Evolutionary conservation across 2,329 filamentous ascomycete species (phyloP).

Genomic region (Plectosphaerella sp.): DNA sequence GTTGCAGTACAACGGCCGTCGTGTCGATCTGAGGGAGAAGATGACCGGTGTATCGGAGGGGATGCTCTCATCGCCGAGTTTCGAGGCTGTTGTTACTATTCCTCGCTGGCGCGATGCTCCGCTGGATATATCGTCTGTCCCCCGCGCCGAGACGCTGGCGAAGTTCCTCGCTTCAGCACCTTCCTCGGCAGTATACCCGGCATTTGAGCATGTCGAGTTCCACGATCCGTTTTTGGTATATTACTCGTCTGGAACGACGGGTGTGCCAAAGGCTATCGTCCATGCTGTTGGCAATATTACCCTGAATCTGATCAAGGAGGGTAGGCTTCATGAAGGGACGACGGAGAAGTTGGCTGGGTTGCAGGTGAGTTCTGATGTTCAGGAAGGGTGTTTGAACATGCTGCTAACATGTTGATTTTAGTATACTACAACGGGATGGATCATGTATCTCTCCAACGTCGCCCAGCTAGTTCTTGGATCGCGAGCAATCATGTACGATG

Average conservation of each 20-base stretch:
- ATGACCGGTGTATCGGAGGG: conserved; percentile 63
- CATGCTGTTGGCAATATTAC: conserved; percentile 67
- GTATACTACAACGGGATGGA: conserved; percentile 74
- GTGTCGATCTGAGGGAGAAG: conserved; percentile 66
- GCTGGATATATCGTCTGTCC: conserved; percentile 52
- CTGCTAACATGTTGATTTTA: conserved; percentile 21
- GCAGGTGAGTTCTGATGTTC: background rate
- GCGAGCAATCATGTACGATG: conserved; percentile 71
- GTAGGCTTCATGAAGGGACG: conserved; percentile 40
- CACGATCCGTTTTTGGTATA: conserved; percentile 73
- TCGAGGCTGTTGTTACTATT: conserved; percentile 61
- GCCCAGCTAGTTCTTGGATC: conserved; percentile 55
- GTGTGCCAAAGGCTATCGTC: conserved; percentile 80
- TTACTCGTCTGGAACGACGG: conserved; percentile 79
- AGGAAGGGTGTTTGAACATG: no score
- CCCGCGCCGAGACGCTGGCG: conserved; percentile 38
- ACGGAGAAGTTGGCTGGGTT: conserved; percentile 35
- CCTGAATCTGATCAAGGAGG: conserved; percentile 55
- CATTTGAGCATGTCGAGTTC: conserved; percentile 61
- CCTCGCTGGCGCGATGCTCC: conserved; percentile 56
- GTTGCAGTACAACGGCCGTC: conserved; percentile 66
- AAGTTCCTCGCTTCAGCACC: conserved; percentile 35
- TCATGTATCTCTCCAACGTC: conserved; percentile 73
- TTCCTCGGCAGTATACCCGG: conserved; percentile 24
- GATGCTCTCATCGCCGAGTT: conserved; percentile 55